Percentiles rank a stretch among this genome's conserved stretches.
phyloP scores from a whole-genome alignment of 805 yeast species.

The Millerozyma miso region DNA sequence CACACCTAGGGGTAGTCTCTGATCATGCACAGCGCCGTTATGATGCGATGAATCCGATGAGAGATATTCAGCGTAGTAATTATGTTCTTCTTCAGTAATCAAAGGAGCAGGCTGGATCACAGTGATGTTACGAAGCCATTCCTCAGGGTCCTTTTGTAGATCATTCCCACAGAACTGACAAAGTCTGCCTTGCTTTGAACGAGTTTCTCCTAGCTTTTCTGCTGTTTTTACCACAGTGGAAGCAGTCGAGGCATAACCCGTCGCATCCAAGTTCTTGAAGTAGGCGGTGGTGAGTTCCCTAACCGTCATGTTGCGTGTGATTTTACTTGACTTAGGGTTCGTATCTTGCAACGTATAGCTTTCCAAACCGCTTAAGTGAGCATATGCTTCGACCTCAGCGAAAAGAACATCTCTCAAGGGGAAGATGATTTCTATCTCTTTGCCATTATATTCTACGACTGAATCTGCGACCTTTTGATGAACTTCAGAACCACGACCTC shows the following conservation, averaged over 20 bases:
- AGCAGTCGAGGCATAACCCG: constrained; percentile 80
- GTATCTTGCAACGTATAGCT: constrained; percentile 21
- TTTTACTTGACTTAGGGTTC: constrained; percentile 24
- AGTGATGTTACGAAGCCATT: constrained; percentile 69
- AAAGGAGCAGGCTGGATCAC: constrained; percentile 53
- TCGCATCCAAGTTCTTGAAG: constrained; percentile 62
- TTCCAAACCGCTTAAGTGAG: constrained; percentile 36
- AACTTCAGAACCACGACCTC: constrained; percentile 77
- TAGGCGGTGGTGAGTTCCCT: constrained; percentile 74
- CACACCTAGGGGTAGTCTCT: constrained; percentile 25
- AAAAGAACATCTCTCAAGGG: constrained; percentile 76
- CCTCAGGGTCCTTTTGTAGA: constrained; percentile 53
- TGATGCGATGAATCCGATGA: constrained; percentile 6
- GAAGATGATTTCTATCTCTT: constrained; percentile 45
- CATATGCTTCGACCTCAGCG: constrained; percentile 62
- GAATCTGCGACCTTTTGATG: constrained; percentile 49
- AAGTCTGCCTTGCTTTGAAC: constrained; percentile 11
- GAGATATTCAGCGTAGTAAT: constrained; percentile 18
- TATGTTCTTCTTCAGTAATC: constrained; percentile 34
- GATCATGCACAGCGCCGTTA: not conserved
- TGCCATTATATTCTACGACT: constrained; percentile 20
- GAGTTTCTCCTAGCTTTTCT: constrained; percentile 58
- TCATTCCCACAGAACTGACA: constrained; percentile 58
- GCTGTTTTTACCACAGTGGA: constrained; percentile 92
- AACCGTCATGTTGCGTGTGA: constrained; percentile 72